These are phyloP conservation scores for Helianthus tuberosus DNA, from an alignment of 129 eudicot species.

Conservation along the genomic window DNA sequence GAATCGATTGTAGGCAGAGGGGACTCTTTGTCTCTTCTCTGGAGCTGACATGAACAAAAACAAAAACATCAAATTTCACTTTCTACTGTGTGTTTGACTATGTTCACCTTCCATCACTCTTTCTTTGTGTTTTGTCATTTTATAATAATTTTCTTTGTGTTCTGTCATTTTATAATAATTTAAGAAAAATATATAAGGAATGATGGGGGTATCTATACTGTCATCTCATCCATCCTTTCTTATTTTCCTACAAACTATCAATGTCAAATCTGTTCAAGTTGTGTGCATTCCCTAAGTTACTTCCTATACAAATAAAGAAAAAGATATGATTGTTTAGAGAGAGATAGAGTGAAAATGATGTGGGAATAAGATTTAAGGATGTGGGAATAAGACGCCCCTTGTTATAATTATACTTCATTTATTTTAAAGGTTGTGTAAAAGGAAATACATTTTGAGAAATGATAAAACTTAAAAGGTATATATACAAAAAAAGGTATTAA, in stretches of 20 bases:
- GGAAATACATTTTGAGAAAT: too few relatives aligned
- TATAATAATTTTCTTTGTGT: slow-evolving; percentile 13
- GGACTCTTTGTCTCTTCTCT: slow-evolving; percentile 89
- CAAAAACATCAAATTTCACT: slow-evolving; percentile 15
- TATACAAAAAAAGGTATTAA: too few relatives aligned
- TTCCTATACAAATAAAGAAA: too few relatives aligned
- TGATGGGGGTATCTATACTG: slow-evolving; percentile 31
- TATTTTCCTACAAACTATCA: slow-evolving; percentile 34
- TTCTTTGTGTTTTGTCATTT: slow-evolving; percentile 14
- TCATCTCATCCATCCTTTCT: slow-evolving; percentile 36
- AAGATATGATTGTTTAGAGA: too few relatives aligned
- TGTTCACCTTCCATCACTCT: background rate
- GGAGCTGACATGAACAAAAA: slow-evolving; percentile 57
- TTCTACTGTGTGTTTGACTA: slow-evolving; percentile 12
- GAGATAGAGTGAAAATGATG: too few relatives aligned
- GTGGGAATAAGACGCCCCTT: too few relatives aligned
- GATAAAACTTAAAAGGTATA: too few relatives aligned
- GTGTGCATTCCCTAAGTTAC: slow-evolving; percentile 26
- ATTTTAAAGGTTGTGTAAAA: too few relatives aligned
- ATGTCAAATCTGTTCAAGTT: slow-evolving; percentile 32
- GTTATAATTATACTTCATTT: too few relatives aligned
- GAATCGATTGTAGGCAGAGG: slow-evolving; percentile 87
- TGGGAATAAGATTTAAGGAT: too few relatives aligned
- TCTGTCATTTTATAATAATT: background rate
- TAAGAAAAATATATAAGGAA: background rate